Evolutionary conservation across 805 yeast species (phyloP).

Genomic region (Naumovozyma castellii): DNA sequence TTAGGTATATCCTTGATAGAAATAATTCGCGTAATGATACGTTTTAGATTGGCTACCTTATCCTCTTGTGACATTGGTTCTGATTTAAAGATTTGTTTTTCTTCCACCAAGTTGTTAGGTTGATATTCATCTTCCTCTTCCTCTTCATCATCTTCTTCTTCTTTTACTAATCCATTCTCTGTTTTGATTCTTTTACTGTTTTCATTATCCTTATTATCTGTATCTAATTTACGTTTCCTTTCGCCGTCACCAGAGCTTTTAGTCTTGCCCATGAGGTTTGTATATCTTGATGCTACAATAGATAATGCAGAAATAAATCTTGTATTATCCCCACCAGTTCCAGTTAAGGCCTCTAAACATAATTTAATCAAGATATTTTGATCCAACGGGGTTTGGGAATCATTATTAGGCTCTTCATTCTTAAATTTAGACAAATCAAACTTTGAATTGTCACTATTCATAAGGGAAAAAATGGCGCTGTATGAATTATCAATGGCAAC

Average conservation of each 20-base stretch:
- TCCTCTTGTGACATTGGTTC: constrained; percentile 40
- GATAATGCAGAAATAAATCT: constrained; percentile 56
- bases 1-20: background rate
- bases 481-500: constrained; percentile 39
- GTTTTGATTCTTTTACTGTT: constrained; percentile 18
- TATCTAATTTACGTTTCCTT: background rate
- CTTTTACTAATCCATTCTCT: constrained; percentile 9
- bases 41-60: constrained; percentile 44
- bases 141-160: constrained; percentile 23
- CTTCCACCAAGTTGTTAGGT: constrained; percentile 4
- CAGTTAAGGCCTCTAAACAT: constrained; percentile 60
- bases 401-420: background rate
- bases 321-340: constrained; percentile 34
- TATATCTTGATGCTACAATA: constrained; percentile 60
- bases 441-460: constrained; percentile 49
- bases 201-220: constrained; percentile 2
- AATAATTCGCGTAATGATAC: constrained; percentile 9
- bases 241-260: background rate
- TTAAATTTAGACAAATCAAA: constrained; percentile 59
- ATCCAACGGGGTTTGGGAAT: constrained; percentile 31
- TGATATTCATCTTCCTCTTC: constrained; percentile 23
- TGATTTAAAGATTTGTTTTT: constrained; percentile 32
- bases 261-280: constrained; percentile 33
- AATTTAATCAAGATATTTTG: constrained; percentile 49
- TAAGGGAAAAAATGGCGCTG: constrained; percentile 57